Conservation (phyloP, 1,284 basidiomycete species). For the Cutaneotrichosporon cutaneum region DNA sequence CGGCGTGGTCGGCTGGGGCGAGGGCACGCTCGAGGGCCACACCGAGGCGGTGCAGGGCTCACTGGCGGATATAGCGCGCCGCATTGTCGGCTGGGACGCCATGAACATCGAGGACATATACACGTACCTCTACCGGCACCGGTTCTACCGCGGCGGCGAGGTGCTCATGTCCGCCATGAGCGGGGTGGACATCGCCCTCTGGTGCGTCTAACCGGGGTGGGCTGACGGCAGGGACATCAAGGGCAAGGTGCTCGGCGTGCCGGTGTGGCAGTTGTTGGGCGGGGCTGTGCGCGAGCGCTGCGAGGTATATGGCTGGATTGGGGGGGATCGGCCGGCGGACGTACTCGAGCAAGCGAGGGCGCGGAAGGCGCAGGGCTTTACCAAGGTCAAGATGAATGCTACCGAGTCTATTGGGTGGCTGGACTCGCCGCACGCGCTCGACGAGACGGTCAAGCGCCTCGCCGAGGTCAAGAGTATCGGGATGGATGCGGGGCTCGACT, state of each 20-base stretch:
- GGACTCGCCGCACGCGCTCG: slow-evolving; percentile 58
- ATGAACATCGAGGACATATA: slow-evolving; percentile 66
- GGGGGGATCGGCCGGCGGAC: slow-evolving; percentile 65
- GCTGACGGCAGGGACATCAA: slow-evolving; percentile 63
- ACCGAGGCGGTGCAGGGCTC: slow-evolving; percentile 75
- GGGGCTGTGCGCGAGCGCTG: slow-evolving; percentile 61
- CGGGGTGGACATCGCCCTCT: slow-evolving; percentile 60
- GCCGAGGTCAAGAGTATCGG: slow-evolving; percentile 64
- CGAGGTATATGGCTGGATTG: slow-evolving; percentile 52
- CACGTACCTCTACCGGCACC: slow-evolving; percentile 61
- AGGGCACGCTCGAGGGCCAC: slow-evolving; percentile 55
- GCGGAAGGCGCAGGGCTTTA: slow-evolving; percentile 69
- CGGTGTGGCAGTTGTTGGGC: slow-evolving; percentile 70
- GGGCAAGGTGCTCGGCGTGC: slow-evolving; percentile 71
- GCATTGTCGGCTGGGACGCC: slow-evolving; percentile 60
- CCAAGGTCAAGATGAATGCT: slow-evolving; percentile 68
- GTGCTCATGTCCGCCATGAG: slow-evolving; percentile 64
- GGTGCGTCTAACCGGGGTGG: slow-evolving; percentile 27
- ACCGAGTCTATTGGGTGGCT: slow-evolving; percentile 54
- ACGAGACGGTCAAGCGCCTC: slow-evolving; percentile 64
- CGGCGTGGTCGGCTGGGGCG: slow-evolving; percentile 66
- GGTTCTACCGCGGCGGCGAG: slow-evolving; percentile 70
- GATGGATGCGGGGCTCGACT: slow-evolving; percentile 62
- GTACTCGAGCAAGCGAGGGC: slow-evolving; percentile 63
- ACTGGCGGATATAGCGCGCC: slow-evolving; percentile 59